These are phyloP conservation scores for Helianthus tuberosus DNA, from an alignment of 129 eudicot species.

Conservation along the genomic window DNA sequence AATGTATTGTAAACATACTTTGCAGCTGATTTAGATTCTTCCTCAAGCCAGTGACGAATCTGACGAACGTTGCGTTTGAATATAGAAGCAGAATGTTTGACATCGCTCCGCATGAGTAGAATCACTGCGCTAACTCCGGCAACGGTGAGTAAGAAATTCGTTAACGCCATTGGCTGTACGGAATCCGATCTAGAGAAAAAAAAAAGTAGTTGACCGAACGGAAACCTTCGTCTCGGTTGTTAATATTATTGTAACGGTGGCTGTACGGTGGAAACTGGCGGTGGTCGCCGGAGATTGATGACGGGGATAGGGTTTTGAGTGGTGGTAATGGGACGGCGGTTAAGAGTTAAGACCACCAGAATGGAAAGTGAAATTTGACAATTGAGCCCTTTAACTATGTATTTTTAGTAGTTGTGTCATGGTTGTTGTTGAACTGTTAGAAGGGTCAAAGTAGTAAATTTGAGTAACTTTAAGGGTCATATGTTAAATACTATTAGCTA, in stretches of 20 bases:
- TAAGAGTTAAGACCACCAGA: background rate
- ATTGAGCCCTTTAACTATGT: background rate
- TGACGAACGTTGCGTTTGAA: conserved; percentile 80
- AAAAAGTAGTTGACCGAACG: background rate
- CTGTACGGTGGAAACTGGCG: conserved; percentile 6
- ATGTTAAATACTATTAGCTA: too few relatives aligned
- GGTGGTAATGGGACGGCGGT: conserved; percentile 7
- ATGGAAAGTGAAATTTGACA: background rate
- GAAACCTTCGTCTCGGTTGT: conserved; percentile 1
- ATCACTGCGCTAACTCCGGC: conserved; percentile 89
- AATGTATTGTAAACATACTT: conserved; percentile 43
- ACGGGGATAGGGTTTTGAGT: background rate
- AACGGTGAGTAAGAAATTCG: conserved; percentile 75
- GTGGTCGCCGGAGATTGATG: background rate
- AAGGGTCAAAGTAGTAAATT: too few relatives aligned
- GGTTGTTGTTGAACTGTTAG: too few relatives aligned
- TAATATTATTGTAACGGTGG: background rate
- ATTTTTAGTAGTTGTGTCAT: background rate
- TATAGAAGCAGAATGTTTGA: conserved; percentile 70
- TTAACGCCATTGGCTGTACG: conserved; percentile 54
- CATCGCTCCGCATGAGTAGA: conserved; percentile 70
- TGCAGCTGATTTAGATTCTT: conserved; percentile 75
- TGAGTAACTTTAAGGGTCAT: too few relatives aligned
- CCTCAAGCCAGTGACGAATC: conserved; percentile 88
- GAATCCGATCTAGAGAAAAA: conserved; percentile 2